Base-by-base conservation (phyloP, 495 filamentous ascomycete species). In the Hyphodiscus hymeniophilus region DNA sequence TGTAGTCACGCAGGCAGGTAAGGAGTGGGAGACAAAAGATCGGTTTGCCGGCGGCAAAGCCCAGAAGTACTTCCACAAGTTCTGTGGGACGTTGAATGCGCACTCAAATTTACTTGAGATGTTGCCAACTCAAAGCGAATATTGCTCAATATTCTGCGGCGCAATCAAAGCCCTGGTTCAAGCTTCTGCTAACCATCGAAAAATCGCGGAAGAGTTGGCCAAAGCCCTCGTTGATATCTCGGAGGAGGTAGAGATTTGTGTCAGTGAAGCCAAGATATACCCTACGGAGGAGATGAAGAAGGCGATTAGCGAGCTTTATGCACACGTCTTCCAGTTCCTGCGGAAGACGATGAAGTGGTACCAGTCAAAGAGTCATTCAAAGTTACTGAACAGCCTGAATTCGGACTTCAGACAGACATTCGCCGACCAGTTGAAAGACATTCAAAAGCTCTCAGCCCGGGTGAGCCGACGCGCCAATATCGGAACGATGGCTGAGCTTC, bases 111-210 rank as follows among this genome's bases (percentile, higher is more conserved):
- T 42, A 20, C 20, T 42, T 21, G 20, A 42, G 2, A 3, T 42
- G 23, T n/a, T 42, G 8, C 39, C 39, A 11, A n/a, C 21, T 23
- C n/a, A 28, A 13, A 28, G 17, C 34, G 17, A 36, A n/a, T 36
- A 36, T n/a, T 15, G 13, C 6, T 36, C 34, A 6, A 15, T 36
- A 18, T 36, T 36, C 13, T 15, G 13, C 17, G 34, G 34, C 13
- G 34, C 34, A 18, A 18, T 18, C 13, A 18, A n/a, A n/a, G 17
- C 17, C 15, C 13, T 36, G 13, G 13, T 36, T 36, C 18, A 50
- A 36, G 47, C 47, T 7, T 42, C 47, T 21, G 47, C 8, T 1
- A 50, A 50, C 17, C 47, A 50, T 17, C 22, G 31, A n/a, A 50
- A 43, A 18, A 50, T 50, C 1, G 18, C 21, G n/a, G 40, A 50